These are phyloP conservation scores for Neofusicoccum sp. DNA, from an alignment of 2,329 filamentous ascomycete species.

Conservation along the genomic window DNA sequence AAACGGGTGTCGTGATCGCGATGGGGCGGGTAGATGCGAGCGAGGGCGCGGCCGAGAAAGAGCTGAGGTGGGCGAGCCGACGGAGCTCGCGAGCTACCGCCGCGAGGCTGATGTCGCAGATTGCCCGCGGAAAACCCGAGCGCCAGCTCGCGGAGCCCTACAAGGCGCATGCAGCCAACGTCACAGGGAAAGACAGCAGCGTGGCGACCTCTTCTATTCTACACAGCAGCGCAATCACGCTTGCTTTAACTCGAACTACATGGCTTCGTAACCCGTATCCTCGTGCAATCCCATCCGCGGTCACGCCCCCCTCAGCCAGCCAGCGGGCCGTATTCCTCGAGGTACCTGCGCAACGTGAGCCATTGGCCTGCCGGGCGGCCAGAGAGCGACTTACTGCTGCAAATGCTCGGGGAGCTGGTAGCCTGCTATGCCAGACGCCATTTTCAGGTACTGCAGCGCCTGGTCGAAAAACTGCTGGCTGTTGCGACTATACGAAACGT, in stretches of 20 bases:
- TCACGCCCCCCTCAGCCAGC: conserved; percentile 6
- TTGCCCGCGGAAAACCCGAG: neutral
- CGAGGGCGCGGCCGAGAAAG: neutral
- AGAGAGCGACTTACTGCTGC: conserved; percentile 41
- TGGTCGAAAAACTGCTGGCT: conserved; percentile 47
- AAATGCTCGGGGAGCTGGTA: conserved; percentile 47
- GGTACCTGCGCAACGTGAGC: conserved; percentile 33
- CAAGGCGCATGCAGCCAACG: neutral
- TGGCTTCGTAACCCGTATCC: conserved; percentile 4
- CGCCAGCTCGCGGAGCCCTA: neutral
- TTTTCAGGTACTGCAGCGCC: conserved; percentile 47
- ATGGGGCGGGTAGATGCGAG: neutral
- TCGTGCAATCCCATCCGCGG: neutral
- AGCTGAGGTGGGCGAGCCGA: neutral
- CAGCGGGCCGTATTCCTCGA: conserved; percentile 44
- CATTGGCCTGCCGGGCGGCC: neutral
- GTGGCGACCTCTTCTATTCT: neutral
- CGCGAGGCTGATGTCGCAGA: conserved; percentile 1
- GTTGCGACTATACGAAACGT: conserved; percentile 45
- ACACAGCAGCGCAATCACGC: neutral
- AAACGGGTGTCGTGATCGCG: neutral
- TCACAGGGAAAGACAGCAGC: neutral
- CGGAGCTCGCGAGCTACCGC: neutral
- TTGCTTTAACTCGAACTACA: neutral
- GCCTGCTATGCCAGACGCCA: conserved; percentile 41